These are phyloP conservation scores for Chenopodium formosanum DNA, from an alignment of 148 eudicot genomes.

Conservation along the genomic window DNA sequence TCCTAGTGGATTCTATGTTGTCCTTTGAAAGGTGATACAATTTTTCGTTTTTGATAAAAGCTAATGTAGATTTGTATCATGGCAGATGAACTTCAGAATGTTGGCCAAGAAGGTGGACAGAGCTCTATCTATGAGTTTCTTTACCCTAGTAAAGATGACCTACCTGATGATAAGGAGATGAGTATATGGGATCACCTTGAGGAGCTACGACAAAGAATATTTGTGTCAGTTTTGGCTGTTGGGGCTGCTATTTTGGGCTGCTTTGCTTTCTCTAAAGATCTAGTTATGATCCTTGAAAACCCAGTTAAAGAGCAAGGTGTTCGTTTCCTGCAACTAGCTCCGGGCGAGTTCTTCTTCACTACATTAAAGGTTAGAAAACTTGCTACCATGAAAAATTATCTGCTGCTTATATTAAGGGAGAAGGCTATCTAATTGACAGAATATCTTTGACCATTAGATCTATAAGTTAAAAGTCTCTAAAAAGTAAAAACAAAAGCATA, in stretches of 20 bases:
- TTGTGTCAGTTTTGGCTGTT: constrained; percentile 89
- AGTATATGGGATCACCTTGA: constrained; percentile 89
- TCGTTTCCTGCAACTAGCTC: constrained; percentile 90
- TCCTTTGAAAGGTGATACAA: not conserved
- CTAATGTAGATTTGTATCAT: constrained; percentile 37
- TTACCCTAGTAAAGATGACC: constrained; percentile 87
- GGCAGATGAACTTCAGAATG: constrained; percentile 40
- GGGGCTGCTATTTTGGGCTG: constrained; percentile 90
- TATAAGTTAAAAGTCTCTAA: not conserved
- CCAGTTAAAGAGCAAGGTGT: constrained; percentile 92
- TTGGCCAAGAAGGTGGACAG: constrained; percentile 38
- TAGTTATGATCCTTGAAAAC: constrained; percentile 80
- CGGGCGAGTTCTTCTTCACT: constrained; percentile 99
- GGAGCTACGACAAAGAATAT: constrained; percentile 78
- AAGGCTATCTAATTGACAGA: not conserved
- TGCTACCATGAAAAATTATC: not conserved
- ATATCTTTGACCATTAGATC: not conserved
- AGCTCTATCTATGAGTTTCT: constrained; percentile 74
- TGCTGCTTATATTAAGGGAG: not conserved
- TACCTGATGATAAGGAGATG: constrained; percentile 98
- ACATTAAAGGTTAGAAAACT: constrained; percentile 65
- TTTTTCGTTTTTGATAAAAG: not conserved
- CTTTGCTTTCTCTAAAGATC: constrained; percentile 86
- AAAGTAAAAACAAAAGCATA: not conserved
- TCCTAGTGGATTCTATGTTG: not conserved